These are phyloP conservation scores for Rhynchospora breviuscula DNA, from an alignment of 176 grass and related monocot species.

Conservation along the genomic window DNA sequence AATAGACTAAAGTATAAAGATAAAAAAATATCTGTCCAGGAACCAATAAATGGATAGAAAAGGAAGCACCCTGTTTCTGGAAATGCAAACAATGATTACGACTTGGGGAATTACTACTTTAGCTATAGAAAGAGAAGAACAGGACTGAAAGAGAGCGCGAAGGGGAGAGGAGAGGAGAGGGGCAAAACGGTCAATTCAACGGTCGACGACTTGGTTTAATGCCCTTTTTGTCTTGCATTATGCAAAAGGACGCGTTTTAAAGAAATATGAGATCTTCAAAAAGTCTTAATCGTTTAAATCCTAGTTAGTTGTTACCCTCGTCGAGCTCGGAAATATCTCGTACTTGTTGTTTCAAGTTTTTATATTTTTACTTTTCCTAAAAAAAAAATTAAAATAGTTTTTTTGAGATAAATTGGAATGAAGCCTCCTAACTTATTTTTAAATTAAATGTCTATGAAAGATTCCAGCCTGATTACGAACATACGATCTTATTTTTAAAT, in stretches of 20 bases:
- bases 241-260: conserved; percentile 3
- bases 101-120: conserved; percentile 1
- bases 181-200: conserved; percentile 15
- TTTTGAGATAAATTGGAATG: no score
- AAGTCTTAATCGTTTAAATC: background rate
- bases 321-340: conserved; percentile 36
- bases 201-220: conserved; percentile 6
- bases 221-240: conserved; percentile 10
- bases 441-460: no score
- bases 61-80: background rate
- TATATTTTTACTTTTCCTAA: no score
- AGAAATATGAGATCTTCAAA: conserved; percentile 1
- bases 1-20: background rate
- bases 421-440: no score
- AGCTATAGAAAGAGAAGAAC: background rate
- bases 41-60: conserved; percentile 4
- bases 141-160: conserved; percentile 1
- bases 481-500: no score
- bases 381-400: no score
- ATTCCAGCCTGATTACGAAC: no score
- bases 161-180: background rate
- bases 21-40: background rate
- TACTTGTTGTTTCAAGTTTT: background rate
- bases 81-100: conserved; percentile 6
- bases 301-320: conserved; percentile 1